These are phyloP conservation scores for Boletellus ananas DNA, from an alignment of 768 basidiomycete genomes.

Conservation along the genomic window DNA sequence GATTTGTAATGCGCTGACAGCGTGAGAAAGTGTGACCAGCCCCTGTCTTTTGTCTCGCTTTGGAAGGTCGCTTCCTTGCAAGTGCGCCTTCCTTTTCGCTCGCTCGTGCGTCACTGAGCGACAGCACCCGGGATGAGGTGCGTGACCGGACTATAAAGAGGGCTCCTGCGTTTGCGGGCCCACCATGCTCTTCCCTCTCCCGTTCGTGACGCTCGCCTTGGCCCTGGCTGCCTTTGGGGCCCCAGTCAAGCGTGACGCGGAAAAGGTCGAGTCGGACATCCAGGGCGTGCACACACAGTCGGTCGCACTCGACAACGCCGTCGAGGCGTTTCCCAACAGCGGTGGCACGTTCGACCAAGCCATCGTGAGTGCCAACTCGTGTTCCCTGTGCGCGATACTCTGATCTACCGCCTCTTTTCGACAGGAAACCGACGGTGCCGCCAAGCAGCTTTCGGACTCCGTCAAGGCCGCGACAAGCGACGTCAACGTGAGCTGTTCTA, in stretches of 20 bases:
- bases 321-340: neutral
- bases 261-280: neutral
- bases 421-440: neutral
- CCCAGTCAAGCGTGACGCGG: conserved; percentile 7
- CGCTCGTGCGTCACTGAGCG: too few species aligned
- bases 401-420: neutral
- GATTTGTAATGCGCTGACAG: too few species aligned
- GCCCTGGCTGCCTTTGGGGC: conserved; percentile 10
- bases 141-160: too few species aligned
- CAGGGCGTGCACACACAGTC: fast-evolving
- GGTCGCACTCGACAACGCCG: neutral
- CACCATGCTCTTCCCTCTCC: conserved; percentile 11
- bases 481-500: neutral
- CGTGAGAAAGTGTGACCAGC: too few species aligned
- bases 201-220: conserved; percentile 8
- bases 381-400: too few species aligned
- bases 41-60: too few species aligned
- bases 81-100: too few species aligned
- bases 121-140: too few species aligned
- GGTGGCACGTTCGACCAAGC: fast-evolving
- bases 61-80: too few species aligned
- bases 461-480: neutral
- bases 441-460: fast-evolving
- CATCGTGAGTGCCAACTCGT: neutral
- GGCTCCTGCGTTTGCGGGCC: too few species aligned